Percentiles rank a stretch among this genome's conserved stretches.
phyloP scores from a whole-genome alignment of 495 filamentous ascomycete species.

The Apodospora peruviana region DNA sequence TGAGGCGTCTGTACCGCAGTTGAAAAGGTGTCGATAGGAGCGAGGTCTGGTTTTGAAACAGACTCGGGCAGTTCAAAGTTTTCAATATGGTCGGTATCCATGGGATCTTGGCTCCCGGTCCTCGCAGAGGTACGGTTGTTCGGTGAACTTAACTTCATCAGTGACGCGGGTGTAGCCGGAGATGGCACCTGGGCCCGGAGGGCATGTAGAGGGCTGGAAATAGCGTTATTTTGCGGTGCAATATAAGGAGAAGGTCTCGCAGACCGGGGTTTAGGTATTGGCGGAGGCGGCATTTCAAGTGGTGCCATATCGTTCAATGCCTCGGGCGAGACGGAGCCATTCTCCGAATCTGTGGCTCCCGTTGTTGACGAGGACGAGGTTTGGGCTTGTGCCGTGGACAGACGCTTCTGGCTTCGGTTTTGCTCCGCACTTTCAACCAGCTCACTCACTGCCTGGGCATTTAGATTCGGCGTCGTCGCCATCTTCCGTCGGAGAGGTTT shows the following conservation, averaged over 20 bases:
- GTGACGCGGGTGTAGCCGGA: slow-evolving; percentile 77
- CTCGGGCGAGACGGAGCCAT: slow-evolving; percentile 51
- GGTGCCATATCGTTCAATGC: slow-evolving; percentile 30
- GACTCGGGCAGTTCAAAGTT: slow-evolving; percentile 61
- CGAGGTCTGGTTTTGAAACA: slow-evolving; percentile 35
- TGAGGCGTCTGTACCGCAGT: slow-evolving; percentile 28
- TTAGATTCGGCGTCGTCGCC: slow-evolving; percentile 49
- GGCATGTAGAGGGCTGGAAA: slow-evolving; percentile 13
- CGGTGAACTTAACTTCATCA: slow-evolving; percentile 61
- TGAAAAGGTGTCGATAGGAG: slow-evolving; percentile 43
- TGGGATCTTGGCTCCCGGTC: slow-evolving; percentile 28
- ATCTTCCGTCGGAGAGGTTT: slow-evolving; percentile 69
- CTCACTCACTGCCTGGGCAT: slow-evolving; percentile 50
- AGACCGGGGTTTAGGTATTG: slow-evolving; percentile 44
- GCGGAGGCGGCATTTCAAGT: slow-evolving; percentile 52
- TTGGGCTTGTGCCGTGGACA: slow-evolving; percentile 17
- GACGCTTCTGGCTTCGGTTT: slow-evolving; percentile 13
- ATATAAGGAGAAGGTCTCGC: slow-evolving; percentile 46
- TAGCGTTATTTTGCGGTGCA: slow-evolving; percentile 29
- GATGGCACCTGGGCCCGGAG: slow-evolving; percentile 32
- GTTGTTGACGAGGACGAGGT: slow-evolving; percentile 30
- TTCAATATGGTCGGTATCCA: slow-evolving; percentile 58
- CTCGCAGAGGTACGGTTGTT: slow-evolving; percentile 27
- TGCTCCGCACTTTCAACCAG: slow-evolving; percentile 34
- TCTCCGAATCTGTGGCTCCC: slow-evolving; percentile 39